These are phyloP conservation scores for Geranomyces variabilis DNA, from an alignment of 192 early-diverging fungal species.

Conservation along the genomic window DNA sequence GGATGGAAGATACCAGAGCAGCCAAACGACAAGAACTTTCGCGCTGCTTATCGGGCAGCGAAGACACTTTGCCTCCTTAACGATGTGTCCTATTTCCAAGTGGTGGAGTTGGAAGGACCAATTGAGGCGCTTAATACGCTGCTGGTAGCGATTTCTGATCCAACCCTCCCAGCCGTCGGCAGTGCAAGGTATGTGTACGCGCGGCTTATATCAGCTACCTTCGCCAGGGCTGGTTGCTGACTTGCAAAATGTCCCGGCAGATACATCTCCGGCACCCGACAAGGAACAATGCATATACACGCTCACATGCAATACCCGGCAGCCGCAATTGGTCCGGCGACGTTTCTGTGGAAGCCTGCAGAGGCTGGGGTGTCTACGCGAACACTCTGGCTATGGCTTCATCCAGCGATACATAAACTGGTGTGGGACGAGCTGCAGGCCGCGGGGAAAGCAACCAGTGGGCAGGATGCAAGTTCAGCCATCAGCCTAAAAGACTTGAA, in stretches of 20 bases:
- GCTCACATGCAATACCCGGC: slow-evolving; percentile 57
- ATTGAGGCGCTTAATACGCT: slow-evolving; percentile 49
- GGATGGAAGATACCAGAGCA: slow-evolving; percentile 76
- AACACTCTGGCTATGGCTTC: slow-evolving; percentile 35
- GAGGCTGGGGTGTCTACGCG: background rate
- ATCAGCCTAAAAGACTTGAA: slow-evolving; percentile 18
- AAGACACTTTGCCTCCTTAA: slow-evolving; percentile 76
- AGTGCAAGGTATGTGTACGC: slow-evolving; percentile 18
- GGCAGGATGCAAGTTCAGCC: background rate
- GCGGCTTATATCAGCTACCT: background rate
- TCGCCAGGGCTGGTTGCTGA: no score
- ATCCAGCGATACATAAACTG: slow-evolving; percentile 29
- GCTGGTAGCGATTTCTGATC: slow-evolving; percentile 65
- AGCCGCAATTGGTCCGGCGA: slow-evolving; percentile 70
- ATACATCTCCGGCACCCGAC: slow-evolving; percentile 62
- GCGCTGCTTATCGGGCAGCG: slow-evolving; percentile 74
- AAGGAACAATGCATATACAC: slow-evolving; percentile 61
- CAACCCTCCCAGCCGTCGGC: slow-evolving; percentile 44
- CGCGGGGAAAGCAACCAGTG: slow-evolving; percentile 22
- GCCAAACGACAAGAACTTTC: slow-evolving; percentile 84
- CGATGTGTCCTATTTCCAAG: slow-evolving; percentile 82
- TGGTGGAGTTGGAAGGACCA: slow-evolving; percentile 71
- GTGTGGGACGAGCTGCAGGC: slow-evolving; percentile 3
- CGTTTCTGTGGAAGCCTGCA: slow-evolving; percentile 27
- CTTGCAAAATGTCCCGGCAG: slow-evolving; percentile 34